A percentile compares a stretch with the other conserved stretches of the same genome.
Conservation (phyloP, 192 early-diverging fungal species). For the Coemansia sp. region DNA sequence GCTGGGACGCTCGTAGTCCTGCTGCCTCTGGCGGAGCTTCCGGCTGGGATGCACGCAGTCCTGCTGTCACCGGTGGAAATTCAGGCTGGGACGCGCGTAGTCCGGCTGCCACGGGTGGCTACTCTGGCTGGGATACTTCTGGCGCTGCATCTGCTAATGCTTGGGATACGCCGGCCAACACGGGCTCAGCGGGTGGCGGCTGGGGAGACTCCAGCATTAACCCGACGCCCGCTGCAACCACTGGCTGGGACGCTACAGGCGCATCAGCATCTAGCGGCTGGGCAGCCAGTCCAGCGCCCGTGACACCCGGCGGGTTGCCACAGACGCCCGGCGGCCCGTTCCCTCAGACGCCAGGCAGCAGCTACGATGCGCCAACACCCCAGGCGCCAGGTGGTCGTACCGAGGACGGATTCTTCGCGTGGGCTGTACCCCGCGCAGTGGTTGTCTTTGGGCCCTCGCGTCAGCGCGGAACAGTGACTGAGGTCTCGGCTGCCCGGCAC, state of each 20-base stretch:
- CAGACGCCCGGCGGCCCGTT: constrained; percentile 42
- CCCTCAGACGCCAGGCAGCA: constrained; percentile 25
- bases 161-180: constrained; percentile 62
- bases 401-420: constrained; percentile 57
- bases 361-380: constrained; percentile 51
- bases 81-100: constrained; percentile 60
- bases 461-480: constrained; percentile 58
- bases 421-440: constrained; percentile 50
- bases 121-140: constrained; percentile 60
- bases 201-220: constrained; percentile 31
- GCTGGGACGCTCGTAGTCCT: constrained; percentile 16
- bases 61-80: constrained; percentile 48
- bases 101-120: constrained; percentile 16
- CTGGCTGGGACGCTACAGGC: constrained; percentile 54
- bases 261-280: constrained; percentile 23
- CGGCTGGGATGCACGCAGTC: constrained; percentile 45
- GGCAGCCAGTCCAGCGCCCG: constrained; percentile 51
- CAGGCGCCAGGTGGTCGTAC: constrained; percentile 27
- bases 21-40: constrained; percentile 62
- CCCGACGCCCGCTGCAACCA: constrained; percentile 5
- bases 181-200: constrained; percentile 20
- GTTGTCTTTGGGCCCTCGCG: constrained; percentile 40
- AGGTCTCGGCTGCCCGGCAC: constrained; percentile 57
- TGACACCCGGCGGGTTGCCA: constrained; percentile 43
- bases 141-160: constrained; percentile 25